These are phyloP conservation scores for Euclidium syriacum DNA, from an alignment of 345 rosid genomes.

Conservation along the genomic window DNA sequence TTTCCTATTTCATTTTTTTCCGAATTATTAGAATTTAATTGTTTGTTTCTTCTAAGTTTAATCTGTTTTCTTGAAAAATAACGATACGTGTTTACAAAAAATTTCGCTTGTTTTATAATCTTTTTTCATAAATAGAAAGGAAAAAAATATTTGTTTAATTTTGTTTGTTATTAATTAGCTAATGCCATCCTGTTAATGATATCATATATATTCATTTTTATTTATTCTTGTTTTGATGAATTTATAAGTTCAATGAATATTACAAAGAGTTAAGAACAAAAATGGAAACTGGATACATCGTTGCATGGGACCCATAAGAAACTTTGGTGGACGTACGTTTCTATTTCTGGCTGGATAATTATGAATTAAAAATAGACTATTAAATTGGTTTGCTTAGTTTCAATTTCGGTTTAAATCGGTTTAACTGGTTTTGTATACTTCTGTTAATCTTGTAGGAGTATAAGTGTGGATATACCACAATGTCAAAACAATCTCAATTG, in stretches of 20 bases:
- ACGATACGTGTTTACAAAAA: not conserved
- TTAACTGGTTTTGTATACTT: too few relatives aligned
- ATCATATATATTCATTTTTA: not conserved
- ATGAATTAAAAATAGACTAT: too few relatives aligned
- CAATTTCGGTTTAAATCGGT: too few relatives aligned
- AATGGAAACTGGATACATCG: constrained; percentile 19
- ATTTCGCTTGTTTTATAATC: constrained; percentile 1
- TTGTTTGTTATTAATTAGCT: constrained; percentile 20
- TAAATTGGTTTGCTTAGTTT: too few relatives aligned
- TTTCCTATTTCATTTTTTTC: too few relatives aligned
- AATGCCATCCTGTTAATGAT: constrained; percentile 24
- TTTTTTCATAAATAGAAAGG: not conserved
- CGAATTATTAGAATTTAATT: too few relatives aligned
- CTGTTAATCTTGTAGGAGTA: constrained; percentile 46
- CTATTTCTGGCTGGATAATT: not conserved
- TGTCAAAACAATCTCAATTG: constrained; percentile 50
- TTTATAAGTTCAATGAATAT: not conserved
- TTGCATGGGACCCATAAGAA: constrained; percentile 9
- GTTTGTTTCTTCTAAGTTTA: not conserved
- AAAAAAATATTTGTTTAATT: constrained; percentile 18
- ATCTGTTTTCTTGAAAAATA: not conserved
- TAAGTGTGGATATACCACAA: constrained; percentile 59
- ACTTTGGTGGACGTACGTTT: constrained; percentile 10
- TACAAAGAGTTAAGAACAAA: constrained; percentile 4
- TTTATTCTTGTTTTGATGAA: not conserved